Evolutionary conservation across 2,329 filamentous ascomycete genomes (phyloP).

Genomic region (Pestalotiopsis sp.): DNA sequence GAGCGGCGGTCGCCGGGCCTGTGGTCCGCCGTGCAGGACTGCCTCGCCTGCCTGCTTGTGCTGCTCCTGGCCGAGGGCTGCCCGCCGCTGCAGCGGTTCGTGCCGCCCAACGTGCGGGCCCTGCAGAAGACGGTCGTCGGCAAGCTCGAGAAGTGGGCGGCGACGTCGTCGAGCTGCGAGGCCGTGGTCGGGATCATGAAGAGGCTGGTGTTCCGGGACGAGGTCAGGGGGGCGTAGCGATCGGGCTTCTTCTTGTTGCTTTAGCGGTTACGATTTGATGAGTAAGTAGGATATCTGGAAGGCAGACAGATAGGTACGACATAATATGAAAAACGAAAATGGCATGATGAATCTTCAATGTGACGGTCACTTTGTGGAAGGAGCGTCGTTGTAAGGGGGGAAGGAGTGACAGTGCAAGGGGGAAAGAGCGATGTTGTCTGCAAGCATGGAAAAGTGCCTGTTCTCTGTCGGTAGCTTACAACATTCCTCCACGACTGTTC

Average conservation of each 20-base stretch:
- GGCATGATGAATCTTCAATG: too few species aligned
- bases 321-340: too few species aligned
- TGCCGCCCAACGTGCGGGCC: conserved; percentile 1
- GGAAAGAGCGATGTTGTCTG: too few species aligned
- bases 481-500: too few species aligned
- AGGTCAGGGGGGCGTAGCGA: not conserved
- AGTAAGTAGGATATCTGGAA: not conserved
- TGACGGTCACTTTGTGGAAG: too few species aligned
- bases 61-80: conserved; percentile 29
- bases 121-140: conserved; percentile 2
- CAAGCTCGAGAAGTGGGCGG: conserved; percentile 9
- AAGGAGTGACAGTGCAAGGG: too few species aligned
- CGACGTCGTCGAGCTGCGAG: conserved; percentile 11
- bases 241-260: not conserved
- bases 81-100: conserved; percentile 9
- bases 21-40: conserved; percentile 37
- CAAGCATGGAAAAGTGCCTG: too few species aligned
- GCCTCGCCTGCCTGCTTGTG: conserved; percentile 34
- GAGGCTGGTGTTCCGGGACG: conserved; percentile 1
- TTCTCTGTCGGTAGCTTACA: too few species aligned
- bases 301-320: too few species aligned
- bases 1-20: conserved; percentile 38
- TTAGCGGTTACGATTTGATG: not conserved
- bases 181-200: conserved; percentile 13
- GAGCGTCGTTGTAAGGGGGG: too few species aligned